Percentiles rank a stretch among this genome's conserved stretches.
Evolutionary conservation across 2,329 filamentous ascomycete species (phyloP).

Genomic region (Colletotrichum salicis): DNA sequence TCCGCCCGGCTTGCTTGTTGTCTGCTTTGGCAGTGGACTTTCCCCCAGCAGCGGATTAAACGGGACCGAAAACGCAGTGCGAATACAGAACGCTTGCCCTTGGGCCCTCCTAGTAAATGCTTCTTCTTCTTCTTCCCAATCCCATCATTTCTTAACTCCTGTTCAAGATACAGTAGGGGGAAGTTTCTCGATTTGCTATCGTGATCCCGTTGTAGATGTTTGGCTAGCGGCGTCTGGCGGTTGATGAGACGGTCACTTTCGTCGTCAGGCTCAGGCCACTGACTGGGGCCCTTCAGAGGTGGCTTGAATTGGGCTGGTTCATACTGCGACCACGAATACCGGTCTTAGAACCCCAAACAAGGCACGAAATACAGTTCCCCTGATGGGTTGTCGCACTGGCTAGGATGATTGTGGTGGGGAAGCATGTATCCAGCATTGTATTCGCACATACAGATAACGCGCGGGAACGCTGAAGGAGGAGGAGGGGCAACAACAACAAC

Average conservation of each 20-base stretch:
- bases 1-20: not conserved
- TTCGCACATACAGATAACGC: not conserved
- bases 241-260: slow-evolving; percentile 36
- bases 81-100: not conserved
- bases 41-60: not conserved
- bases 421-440: not conserved
- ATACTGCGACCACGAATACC: slow-evolving; percentile 16
- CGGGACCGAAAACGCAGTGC: not conserved
- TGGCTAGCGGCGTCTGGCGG: slow-evolving; percentile 34
- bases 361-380: not conserved
- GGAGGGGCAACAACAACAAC: not conserved
- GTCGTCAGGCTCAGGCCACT: slow-evolving; percentile 36
- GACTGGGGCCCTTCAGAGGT: slow-evolving; percentile 32
- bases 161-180: not conserved
- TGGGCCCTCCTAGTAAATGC: too few relatives aligned
- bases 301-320: slow-evolving; percentile 29
- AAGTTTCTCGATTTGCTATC: slow-evolving; percentile 8
- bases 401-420: not conserved
- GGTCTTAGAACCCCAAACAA: not conserved
- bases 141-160: not conserved
- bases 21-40: not conserved
- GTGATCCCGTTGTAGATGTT: slow-evolving; percentile 29
- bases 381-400: not conserved
- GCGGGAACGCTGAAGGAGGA: not conserved
- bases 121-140: not conserved